Evolutionary conservation across 2,329 filamentous ascomycete genomes (phyloP).

Genomic region (Colletotrichum acutatum): DNA sequence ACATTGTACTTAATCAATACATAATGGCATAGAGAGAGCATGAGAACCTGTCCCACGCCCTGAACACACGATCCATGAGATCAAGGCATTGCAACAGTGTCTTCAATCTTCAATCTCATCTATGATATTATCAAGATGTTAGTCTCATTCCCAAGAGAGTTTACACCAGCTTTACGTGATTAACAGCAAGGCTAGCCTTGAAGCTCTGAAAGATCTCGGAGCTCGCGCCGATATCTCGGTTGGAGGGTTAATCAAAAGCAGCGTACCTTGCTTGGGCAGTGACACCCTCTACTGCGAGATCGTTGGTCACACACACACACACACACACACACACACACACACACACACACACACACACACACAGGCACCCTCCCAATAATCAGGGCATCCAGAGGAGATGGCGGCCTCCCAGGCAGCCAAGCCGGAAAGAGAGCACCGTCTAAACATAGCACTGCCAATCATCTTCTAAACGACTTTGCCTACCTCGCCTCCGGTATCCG

Average conservation of each 20-base stretch:
- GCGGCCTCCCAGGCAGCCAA: background rate
- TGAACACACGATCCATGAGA: too few species aligned
- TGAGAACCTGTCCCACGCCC: background rate
- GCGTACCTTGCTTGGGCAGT: background rate
- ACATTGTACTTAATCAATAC: background rate
- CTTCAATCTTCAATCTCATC: background rate
- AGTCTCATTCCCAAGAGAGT: too few species aligned
- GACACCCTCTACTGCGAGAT: slow-evolving; percentile 18
- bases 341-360: background rate
- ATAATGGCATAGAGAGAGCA: background rate
- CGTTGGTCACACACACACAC: background rate
- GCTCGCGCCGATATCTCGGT: background rate
- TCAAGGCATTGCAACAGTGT: background rate
- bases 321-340: too few species aligned
- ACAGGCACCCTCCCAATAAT: background rate
- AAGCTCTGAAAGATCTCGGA: background rate
- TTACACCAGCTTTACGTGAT: background rate
- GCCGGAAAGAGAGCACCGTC: background rate
- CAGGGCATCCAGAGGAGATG: background rate
- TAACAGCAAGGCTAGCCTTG: background rate
- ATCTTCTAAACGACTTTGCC: background rate
- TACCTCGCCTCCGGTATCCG: too few species aligned
- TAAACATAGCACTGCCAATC: background rate
- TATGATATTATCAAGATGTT: too few species aligned
- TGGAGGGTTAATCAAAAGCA: background rate